phyloP scores from a whole-genome alignment of 805 yeast species.

The Candida mattraensis region DNA sequence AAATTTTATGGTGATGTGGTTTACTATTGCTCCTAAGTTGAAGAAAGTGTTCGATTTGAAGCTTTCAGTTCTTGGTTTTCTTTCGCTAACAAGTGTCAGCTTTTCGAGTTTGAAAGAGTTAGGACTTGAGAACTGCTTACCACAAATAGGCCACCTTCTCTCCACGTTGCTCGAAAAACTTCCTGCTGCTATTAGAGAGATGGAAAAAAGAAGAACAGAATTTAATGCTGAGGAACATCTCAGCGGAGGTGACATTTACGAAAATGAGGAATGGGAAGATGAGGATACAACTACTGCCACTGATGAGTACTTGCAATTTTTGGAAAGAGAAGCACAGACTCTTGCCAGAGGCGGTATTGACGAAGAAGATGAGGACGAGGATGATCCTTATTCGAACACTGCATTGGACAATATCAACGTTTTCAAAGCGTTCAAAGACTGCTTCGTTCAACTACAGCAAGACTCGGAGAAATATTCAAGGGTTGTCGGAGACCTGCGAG shows the following conservation, averaged over 20 bases:
- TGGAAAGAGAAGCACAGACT: constrained; percentile 44
- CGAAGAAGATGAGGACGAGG: constrained; percentile 73
- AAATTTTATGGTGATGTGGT: constrained; percentile 66
- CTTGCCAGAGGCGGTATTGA: constrained; percentile 39
- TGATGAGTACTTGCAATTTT: constrained; percentile 50
- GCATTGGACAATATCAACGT: constrained; percentile 78
- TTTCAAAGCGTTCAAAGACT: constrained; percentile 61
- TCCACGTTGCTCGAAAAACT: constrained; percentile 53
- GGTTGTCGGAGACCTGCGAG: constrained; percentile 22
- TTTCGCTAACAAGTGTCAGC: constrained; percentile 45
- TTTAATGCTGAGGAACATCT: constrained; percentile 39
- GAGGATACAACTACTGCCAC: constrained; percentile 30
- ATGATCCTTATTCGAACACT: constrained; percentile 77
- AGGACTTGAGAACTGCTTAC: constrained; percentile 36
- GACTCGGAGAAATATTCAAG: constrained; percentile 35
- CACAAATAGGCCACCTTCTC: constrained; percentile 52
- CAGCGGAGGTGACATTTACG: constrained; percentile 27
- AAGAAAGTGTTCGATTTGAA: constrained; percentile 81
- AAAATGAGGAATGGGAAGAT: constrained; percentile 28
- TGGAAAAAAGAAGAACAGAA: constrained; percentile 63
- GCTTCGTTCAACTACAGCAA: constrained; percentile 48
- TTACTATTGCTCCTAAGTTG: constrained; percentile 51
- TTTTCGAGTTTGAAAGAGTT: constrained; percentile 18
- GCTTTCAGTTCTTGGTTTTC: constrained; percentile 64
- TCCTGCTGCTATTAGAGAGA: constrained; percentile 68